Percentiles rank a stretch among this genome's conserved stretches.
Evolutionary conservation across 257 asterid genomes (phyloP).

Genomic region (Mitragyna speciosa): DNA sequence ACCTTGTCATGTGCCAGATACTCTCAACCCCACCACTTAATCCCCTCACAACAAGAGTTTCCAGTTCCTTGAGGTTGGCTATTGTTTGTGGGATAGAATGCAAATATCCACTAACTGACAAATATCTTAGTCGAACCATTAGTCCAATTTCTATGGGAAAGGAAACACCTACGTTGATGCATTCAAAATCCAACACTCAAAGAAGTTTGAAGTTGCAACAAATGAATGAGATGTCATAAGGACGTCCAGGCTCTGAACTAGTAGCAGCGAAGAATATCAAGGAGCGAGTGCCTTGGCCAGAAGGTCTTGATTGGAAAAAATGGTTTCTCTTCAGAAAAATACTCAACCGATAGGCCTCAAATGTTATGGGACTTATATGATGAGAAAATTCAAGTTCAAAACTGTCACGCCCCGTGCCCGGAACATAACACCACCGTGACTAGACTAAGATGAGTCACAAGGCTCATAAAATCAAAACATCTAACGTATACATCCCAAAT

Average conservation of each 20-base stretch:
- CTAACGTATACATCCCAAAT: too few relatives aligned
- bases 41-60: constrained; percentile 8
- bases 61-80: constrained; percentile 6
- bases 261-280: not conserved
- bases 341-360: not conserved
- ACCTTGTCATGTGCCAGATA: constrained; percentile 10
- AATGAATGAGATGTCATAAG: constrained; percentile 8
- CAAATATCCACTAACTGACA: not conserved
- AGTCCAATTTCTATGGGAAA: constrained; percentile 1
- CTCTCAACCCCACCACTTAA: not conserved
- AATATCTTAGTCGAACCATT: constrained; percentile 9
- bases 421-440: too few relatives aligned
- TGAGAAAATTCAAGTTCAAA: not conserved
- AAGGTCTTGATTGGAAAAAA: constrained; percentile 8
- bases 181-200: constrained; percentile 14
- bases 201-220: not conserved
- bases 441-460: too few relatives aligned
- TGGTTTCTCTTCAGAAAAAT: not conserved
- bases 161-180: not conserved
- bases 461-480: too few relatives aligned
- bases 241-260: not conserved
- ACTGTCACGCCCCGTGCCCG: too few relatives aligned
- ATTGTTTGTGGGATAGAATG: not conserved
- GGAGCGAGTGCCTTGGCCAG: not conserved
- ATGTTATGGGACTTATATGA: not conserved